Base-by-base conservation (phyloP, 768 basidiomycete genomes). In the Heimioporus sp. region DNA sequence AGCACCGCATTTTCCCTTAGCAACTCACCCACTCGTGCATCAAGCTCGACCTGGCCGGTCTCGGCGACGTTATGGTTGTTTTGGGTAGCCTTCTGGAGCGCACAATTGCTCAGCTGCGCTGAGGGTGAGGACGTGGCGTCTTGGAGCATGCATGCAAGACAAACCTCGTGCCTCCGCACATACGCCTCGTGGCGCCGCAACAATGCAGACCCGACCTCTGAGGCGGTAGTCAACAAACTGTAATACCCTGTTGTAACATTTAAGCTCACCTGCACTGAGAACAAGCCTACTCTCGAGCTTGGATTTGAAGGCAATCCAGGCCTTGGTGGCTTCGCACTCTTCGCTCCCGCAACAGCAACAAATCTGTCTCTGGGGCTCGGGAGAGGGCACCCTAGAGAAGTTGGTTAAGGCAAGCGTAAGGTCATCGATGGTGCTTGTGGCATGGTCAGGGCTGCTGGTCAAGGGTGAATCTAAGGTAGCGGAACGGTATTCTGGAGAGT, bases 121-220 rank as follows among this genome's bases (percentile, higher is more conserved):
- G 48, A 17, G 16, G 19, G 44, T 62, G 38, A 63, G 57, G 43
- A 44, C n/a, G 17, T 46, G 43, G 53, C 17, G 16, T 41, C 41
- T 43, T 50, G 52, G 49, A 21, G 40, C 48, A 3, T 52, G 53
- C 46, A 46, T 50, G 52, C 46, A 24, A 48, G 32, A 69, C 77
- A 42, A 57, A 82, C 84, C 80, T 89, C 83, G 50, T 84, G 81
- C 61, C 79, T 78, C 43, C 85, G 81, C 28, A 92, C 83, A 68
- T 90, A 91, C 4, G 87, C 89, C 71, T 95, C 93, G 65, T 95
- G 92, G 53, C 86, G 76, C 62, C 89, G 84, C 43, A 97, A 69
- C 43, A 97, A 71, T 5, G 94, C 93, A 68, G 93, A 90, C 12
- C 93, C 93, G 28, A 96, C 86, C 77, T 95, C 92, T 92, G 58